These are phyloP conservation scores for Candida parachauliodes DNA, from an alignment of 805 yeast genomes.

Conservation along the genomic window DNA sequence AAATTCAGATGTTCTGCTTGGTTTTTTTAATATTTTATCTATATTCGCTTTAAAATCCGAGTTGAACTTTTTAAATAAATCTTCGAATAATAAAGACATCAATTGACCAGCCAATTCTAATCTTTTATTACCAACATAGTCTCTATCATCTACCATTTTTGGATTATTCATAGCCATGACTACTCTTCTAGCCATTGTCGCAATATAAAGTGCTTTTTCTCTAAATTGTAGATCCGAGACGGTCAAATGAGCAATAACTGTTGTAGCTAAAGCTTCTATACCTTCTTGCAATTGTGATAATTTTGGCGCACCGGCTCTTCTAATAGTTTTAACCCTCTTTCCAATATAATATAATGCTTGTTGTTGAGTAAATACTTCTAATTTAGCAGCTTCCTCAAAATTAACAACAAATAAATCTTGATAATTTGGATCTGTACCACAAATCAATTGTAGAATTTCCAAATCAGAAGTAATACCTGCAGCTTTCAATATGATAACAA, in stretches of 20 bases:
- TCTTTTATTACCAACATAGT: slow-evolving; percentile 97
- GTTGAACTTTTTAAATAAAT: slow-evolving; percentile 94
- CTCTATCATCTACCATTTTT: slow-evolving; percentile 95
- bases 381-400: slow-evolving; percentile 86
- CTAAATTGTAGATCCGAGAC: slow-evolving; percentile 82
- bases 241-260: slow-evolving; percentile 91
- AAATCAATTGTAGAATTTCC: slow-evolving; percentile 89
- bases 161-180: slow-evolving; percentile 94
- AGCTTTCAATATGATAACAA: slow-evolving; percentile 88
- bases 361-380: slow-evolving; percentile 84
- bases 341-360: slow-evolving; percentile 94
- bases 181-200: slow-evolving; percentile 95
- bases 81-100: slow-evolving; percentile 92
- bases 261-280: slow-evolving; percentile 92
- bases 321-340: slow-evolving; percentile 82
- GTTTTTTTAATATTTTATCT: slow-evolving; percentile 90
- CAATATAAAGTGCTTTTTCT: slow-evolving; percentile 91
- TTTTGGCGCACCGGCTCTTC: slow-evolving; percentile 82
- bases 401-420: slow-evolving; percentile 92
- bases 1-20: slow-evolving; percentile 90
- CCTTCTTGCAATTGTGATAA: slow-evolving; percentile 86
- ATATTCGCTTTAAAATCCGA: slow-evolving; percentile 90
- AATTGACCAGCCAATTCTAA: slow-evolving; percentile 96
- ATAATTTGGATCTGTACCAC: slow-evolving; percentile 83
- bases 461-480: slow-evolving; percentile 91